phyloP scores from a whole-genome alignment of 768 basidiomycete genomes.

The Tricholoma matsutake region DNA sequence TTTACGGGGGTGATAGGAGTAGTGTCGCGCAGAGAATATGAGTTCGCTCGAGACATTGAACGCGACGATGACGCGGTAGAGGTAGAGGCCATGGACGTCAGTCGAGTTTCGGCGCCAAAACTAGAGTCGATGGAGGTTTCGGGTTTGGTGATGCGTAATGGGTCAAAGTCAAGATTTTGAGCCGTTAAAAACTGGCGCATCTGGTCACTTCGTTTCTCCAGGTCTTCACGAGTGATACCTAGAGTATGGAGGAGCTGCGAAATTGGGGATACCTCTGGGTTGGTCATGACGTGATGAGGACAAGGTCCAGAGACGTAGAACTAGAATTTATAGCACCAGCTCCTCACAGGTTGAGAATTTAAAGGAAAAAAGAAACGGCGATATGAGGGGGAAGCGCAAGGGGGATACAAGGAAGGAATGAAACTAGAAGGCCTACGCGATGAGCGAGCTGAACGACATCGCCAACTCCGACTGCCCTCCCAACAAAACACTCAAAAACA shows the following conservation, averaged over 20 bases:
- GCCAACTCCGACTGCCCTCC: background rate
- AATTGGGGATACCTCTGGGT: slow-evolving; percentile 58
- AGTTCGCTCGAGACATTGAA: slow-evolving; percentile 43
- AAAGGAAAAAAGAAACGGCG: background rate
- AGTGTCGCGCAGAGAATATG: slow-evolving; percentile 49
- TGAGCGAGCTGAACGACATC: background rate
- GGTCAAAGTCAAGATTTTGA: slow-evolving; percentile 38
- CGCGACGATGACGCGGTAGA: slow-evolving; percentile 37
- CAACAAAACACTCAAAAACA: slow-evolving; percentile 10
- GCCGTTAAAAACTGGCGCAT: slow-evolving; percentile 77
- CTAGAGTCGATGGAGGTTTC: slow-evolving; percentile 32
- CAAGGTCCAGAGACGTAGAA: background rate
- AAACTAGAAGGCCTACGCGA: slow-evolving; percentile 10
- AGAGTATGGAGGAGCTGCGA: slow-evolving; percentile 68
- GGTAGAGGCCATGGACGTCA: slow-evolving; percentile 34
- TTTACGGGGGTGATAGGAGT: slow-evolving; percentile 64
- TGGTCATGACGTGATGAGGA: slow-evolving; percentile 30
- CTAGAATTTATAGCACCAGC: background rate
- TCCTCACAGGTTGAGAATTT: background rate
- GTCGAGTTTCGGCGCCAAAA: slow-evolving; percentile 32
- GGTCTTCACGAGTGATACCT: slow-evolving; percentile 75
- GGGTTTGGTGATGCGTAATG: slow-evolving; percentile 43
- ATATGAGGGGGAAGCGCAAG: slow-evolving; percentile 2
- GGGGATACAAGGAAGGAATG: background rate
- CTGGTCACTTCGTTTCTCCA: slow-evolving; percentile 66